A percentile compares a stretch with the other conserved stretches of the same genome.
Evolutionary conservation across 805 yeast species (phyloP).

Genomic region (Wickerhamiella nectarea): DNA sequence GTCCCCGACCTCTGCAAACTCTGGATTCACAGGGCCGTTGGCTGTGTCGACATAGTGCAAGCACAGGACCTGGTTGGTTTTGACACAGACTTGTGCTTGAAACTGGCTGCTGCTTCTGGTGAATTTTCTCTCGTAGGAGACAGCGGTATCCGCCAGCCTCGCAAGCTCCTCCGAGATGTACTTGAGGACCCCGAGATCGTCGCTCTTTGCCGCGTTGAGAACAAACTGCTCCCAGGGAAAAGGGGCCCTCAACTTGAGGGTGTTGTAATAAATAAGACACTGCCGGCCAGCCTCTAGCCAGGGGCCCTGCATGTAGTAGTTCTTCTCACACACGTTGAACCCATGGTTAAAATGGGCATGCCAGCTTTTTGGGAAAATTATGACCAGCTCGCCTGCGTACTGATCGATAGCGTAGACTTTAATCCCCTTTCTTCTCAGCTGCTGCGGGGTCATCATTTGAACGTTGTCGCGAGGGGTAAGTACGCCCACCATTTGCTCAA

Average conservation of each 20-base stretch:
- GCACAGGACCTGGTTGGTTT: not conserved
- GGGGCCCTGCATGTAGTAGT: not conserved
- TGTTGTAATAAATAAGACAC: not conserved
- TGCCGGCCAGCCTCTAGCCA: slow-evolving; percentile 3
- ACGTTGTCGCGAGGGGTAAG: slow-evolving; percentile 44
- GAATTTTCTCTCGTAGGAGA: too few species aligned
- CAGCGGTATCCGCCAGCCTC: too few species aligned
- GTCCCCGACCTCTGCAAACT: not conserved
- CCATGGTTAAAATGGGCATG: slow-evolving; percentile 10
- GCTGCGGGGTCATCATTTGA: slow-evolving; percentile 42
- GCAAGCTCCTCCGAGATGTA: not conserved
- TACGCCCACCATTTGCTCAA: slow-evolving; percentile 44
- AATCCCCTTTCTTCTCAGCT: slow-evolving; percentile 32
- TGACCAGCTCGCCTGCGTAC: slow-evolving; percentile 64
- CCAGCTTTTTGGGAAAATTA: slow-evolving; percentile 38
- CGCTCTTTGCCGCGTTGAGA: not conserved
- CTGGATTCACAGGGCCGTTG: slow-evolving; percentile 1
- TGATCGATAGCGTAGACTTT: slow-evolving; percentile 44
- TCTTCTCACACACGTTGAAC: slow-evolving; percentile 8
- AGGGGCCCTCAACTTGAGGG: slow-evolving; percentile 3
- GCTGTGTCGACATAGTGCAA: slow-evolving; percentile 3
- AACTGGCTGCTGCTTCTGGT: not conserved
- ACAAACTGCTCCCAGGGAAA: slow-evolving; percentile 3
- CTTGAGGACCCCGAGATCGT: not conserved
- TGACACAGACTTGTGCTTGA: not conserved